Percentiles rank a stretch among this genome's conserved stretches.
These are phyloP conservation scores for Nymphaea colorata DNA, from an alignment of 164 flowering plant genomes.

Conservation along the genomic window DNA sequence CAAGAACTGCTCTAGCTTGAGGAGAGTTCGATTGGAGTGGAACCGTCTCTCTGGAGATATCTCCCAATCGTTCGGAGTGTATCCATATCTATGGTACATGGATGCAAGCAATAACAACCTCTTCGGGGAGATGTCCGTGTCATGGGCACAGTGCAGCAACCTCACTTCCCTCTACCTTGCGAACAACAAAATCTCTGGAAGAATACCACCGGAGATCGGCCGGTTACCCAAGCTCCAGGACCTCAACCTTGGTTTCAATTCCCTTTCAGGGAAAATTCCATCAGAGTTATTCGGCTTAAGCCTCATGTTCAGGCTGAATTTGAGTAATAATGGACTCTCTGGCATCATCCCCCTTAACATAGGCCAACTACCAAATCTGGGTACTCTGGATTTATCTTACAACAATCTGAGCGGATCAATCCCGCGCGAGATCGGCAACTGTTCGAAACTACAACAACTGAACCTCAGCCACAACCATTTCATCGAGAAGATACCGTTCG, in stretches of 20 bases:
- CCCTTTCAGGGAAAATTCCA: not conserved
- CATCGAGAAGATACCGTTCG: constrained; percentile 28
- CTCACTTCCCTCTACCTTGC: not conserved
- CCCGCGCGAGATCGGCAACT: constrained; percentile 19
- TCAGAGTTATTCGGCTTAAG: not conserved
- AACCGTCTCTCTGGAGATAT: too few species aligned
- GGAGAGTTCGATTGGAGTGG: too few species aligned
- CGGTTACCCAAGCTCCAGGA: not conserved
- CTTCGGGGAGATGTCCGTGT: not conserved
- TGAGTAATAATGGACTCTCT: not conserved
- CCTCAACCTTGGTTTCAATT: not conserved
- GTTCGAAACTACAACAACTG: constrained; percentile 9
- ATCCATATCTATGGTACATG: not conserved
- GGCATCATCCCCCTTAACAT: not conserved
- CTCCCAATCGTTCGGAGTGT: not conserved
- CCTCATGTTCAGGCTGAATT: not conserved
- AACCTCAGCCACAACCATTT: constrained; percentile 33
- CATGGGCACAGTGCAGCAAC: not conserved
- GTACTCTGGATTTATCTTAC: not conserved
- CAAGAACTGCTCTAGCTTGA: too few species aligned
- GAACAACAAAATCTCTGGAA: not conserved
- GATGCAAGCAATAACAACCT: not conserved
- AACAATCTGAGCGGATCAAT: constrained; percentile 3
- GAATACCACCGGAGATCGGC: not conserved
- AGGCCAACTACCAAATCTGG: not conserved